A percentile compares a stretch with the other conserved stretches of the same genome.
phyloP scores from a whole-genome alignment of 345 rosid genomes.

The Erysimum cheiranthoides region DNA sequence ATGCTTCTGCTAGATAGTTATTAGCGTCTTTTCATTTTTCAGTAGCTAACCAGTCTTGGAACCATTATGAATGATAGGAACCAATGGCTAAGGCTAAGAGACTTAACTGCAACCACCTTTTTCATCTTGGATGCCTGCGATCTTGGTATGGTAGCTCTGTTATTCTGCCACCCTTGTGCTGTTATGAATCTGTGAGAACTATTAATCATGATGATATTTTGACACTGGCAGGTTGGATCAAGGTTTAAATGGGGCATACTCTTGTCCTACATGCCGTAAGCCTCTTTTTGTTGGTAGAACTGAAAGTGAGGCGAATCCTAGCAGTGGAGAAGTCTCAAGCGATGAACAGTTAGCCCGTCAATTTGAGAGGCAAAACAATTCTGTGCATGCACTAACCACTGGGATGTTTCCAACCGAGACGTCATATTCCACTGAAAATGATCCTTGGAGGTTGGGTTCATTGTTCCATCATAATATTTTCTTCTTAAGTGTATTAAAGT shows the following conservation, averaged over 20 bases:
- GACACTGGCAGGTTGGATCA: conserved; percentile 80
- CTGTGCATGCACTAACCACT: conserved; percentile 51
- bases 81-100: conserved; percentile 92
- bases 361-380: conserved; percentile 55
- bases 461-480: conserved; percentile 4
- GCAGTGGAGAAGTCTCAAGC: conserved; percentile 38
- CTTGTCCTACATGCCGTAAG: conserved; percentile 90
- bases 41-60: conserved; percentile 19
- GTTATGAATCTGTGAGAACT: conserved; percentile 3
- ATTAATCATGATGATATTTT: conserved; percentile 30
- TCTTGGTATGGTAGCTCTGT: conserved; percentile 62
- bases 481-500: neutral
- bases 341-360: conserved; percentile 76
- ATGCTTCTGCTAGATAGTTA: conserved; percentile 36
- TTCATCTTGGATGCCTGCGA: conserved; percentile 89
- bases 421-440: conserved; percentile 59
- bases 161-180: conserved; percentile 50
- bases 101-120: conserved; percentile 78
- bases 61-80: conserved; percentile 59
- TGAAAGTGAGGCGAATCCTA: conserved; percentile 56
- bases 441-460: conserved; percentile 68
- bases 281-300: conserved; percentile 67
- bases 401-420: conserved; percentile 67
- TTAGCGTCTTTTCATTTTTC: conserved; percentile 20
- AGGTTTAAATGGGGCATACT: conserved; percentile 73